These are phyloP conservation scores for Medicago ruthenica DNA, from an alignment of 306 rosid genomes.

Conservation along the genomic window DNA sequence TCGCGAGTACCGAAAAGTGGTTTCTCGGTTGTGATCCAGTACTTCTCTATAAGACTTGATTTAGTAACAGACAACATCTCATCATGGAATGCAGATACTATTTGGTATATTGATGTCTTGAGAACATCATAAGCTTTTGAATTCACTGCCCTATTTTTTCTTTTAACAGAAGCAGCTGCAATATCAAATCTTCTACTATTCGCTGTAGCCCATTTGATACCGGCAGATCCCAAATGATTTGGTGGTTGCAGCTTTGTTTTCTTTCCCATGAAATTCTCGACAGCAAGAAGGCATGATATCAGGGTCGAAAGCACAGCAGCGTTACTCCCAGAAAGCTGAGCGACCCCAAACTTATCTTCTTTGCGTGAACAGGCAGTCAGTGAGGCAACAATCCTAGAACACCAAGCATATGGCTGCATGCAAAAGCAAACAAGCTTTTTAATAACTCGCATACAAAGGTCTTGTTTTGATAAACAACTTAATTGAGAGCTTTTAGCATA, in stretches of 20 bases:
- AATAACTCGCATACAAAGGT: slow-evolving; percentile 4
- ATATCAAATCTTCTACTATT: too few relatives aligned
- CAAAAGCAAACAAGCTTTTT: slow-evolving; percentile 33
- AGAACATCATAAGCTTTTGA: slow-evolving; percentile 87
- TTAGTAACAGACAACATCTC: slow-evolving; percentile 84
- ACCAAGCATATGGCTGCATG: slow-evolving; percentile 81
- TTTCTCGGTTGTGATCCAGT: slow-evolving; percentile 68
- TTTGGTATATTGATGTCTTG: slow-evolving; percentile 74
- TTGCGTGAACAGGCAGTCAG: slow-evolving; percentile 76
- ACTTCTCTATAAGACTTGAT: slow-evolving; percentile 77
- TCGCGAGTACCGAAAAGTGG: slow-evolving; percentile 72
- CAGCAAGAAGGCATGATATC: slow-evolving; percentile 87
- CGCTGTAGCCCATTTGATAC: too few relatives aligned
- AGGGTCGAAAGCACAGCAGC: slow-evolving; percentile 76
- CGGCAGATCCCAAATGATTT: slow-evolving; percentile 71
- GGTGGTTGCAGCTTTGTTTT: slow-evolving; percentile 72
- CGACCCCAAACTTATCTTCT: slow-evolving; percentile 83
- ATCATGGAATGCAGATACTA: slow-evolving; percentile 79
- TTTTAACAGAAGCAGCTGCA: too few relatives aligned
- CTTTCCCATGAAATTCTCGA: slow-evolving; percentile 91
- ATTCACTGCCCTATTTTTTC: slow-evolving; percentile 67
- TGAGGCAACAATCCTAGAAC: slow-evolving; percentile 72
- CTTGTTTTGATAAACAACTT: neutral
- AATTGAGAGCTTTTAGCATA: neutral
- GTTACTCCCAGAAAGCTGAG: slow-evolving; percentile 90